Evolutionary conservation across 2,329 filamentous ascomycete genomes (phyloP).

Genomic region (Diaporthe sp.): DNA sequence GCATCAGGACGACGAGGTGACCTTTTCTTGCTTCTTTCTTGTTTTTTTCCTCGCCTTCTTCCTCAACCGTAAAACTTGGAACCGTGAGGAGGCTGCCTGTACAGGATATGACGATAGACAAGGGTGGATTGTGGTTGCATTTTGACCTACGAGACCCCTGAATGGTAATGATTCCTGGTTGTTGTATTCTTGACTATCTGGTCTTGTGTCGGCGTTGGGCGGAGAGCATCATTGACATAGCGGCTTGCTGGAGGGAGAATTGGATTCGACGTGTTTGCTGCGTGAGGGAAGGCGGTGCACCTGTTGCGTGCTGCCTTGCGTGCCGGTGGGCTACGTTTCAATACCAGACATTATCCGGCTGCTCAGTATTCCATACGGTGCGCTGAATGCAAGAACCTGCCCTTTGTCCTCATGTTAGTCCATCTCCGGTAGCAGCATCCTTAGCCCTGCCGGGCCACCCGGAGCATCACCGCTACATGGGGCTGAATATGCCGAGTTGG

Average conservation of each 20-base stretch:
- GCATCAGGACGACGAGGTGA: constrained; percentile 36
- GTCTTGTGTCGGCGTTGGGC: constrained; percentile 9
- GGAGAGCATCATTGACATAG: constrained; percentile 24
- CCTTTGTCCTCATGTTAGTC: not conserved
- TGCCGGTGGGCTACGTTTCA: constrained; percentile 8
- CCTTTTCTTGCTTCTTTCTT: not conserved
- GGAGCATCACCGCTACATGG: not conserved
- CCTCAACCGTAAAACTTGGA: not conserved
- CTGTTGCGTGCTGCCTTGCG: not conserved
- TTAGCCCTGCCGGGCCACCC: not conserved
- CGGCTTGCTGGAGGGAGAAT: not conserved
- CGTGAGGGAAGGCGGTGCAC: not conserved
- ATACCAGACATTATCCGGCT: constrained; percentile 10
- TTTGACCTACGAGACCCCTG: constrained; percentile 6
- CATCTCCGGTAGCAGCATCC: no score
- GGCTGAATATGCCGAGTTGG: not conserved
- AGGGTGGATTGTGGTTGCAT: not conserved
- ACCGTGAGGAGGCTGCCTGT: not conserved
- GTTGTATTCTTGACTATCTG: constrained; percentile 9
- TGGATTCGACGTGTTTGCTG: not conserved
- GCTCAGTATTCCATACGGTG: not conserved
- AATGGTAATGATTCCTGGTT: not conserved
- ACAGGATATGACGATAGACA: constrained; percentile 18
- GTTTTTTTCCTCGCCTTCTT: not conserved
- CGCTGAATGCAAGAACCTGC: not conserved